Percentiles rank a stretch among this genome's conserved stretches.
Conservation (phyloP, 208 protist species). For the Leishmania martiniquensis region DNA sequence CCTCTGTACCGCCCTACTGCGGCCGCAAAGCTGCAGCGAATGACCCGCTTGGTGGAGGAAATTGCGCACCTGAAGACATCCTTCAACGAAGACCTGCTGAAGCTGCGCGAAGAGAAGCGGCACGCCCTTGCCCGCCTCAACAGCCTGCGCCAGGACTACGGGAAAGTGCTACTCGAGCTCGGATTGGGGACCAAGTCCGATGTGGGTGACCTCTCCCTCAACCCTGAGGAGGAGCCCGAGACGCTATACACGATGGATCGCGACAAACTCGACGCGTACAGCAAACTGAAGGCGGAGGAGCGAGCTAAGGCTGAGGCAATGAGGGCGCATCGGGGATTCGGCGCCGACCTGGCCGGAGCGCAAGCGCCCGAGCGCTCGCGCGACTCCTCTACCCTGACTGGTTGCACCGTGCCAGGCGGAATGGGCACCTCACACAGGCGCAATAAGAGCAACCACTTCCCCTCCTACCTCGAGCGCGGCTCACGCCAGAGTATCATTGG, state of each 20-base stretch:
- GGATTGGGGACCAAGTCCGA: constrained; percentile 17
- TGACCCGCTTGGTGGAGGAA: constrained; percentile 91
- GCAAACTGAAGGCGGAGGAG: constrained; percentile 50
- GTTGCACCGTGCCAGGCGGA: background rate
- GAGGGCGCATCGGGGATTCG: constrained; percentile 89
- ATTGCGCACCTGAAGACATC: constrained; percentile 78
- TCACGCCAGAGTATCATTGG: constrained; percentile 53
- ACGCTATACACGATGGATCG: constrained; percentile 61
- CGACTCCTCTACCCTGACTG: background rate
- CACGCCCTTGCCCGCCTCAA: constrained; percentile 71
- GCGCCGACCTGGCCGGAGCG: constrained; percentile 76
- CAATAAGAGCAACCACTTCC: constrained; percentile 23
- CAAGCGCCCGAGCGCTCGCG: constrained; percentile 28
- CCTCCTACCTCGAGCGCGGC: constrained; percentile 31
- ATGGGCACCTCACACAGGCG: constrained; percentile 1
- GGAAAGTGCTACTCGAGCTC: constrained; percentile 17
- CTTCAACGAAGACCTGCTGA: constrained; percentile 94
- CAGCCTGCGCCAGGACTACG: constrained; percentile 34
- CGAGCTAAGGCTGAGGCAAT: constrained; percentile 61
- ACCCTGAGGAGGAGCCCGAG: constrained; percentile 72
- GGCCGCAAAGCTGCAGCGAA: constrained; percentile 92
- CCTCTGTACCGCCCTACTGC: constrained; percentile 89
- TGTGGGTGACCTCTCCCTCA: constrained; percentile 20
- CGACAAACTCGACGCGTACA: constrained; percentile 71
- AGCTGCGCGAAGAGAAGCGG: constrained; percentile 90